phyloP scores from a whole-genome alignment of 1,284 basidiomycete species.

The Mycena sp. region DNA sequence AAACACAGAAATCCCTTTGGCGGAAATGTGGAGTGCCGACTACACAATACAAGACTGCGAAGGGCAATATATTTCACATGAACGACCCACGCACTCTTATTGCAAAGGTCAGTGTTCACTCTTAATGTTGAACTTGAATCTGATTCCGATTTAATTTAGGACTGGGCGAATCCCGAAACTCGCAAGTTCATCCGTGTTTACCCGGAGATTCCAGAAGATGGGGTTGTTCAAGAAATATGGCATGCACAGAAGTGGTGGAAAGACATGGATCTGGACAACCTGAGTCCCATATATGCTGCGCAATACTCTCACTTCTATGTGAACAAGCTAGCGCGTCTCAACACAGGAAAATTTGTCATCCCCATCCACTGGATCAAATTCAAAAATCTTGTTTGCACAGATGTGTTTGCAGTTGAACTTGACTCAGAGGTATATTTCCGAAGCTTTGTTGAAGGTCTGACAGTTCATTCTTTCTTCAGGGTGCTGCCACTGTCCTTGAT shows the following conservation, averaged over 20 bases:
- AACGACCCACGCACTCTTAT: conserved; percentile 21
- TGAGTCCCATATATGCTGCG: conserved; percentile 34
- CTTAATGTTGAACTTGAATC: background rate
- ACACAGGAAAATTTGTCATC: conserved; percentile 33
- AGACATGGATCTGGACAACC: conserved; percentile 23
- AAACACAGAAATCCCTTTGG: conserved; percentile 35
- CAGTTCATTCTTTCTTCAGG: too few relatives aligned
- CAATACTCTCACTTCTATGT: too few relatives aligned
- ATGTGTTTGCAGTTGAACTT: background rate
- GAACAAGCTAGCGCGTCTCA: conserved; percentile 34
- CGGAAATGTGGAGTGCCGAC: conserved; percentile 33
- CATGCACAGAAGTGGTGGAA: conserved; percentile 30
- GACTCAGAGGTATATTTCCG: conserved; percentile 1
- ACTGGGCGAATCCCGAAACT: conserved; percentile 28
- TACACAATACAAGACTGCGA: conserved; percentile 32
- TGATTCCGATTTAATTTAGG: conserved; percentile 2
- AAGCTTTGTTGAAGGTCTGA: too few relatives aligned
- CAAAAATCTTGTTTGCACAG: background rate
- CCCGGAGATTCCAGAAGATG: conserved; percentile 31
- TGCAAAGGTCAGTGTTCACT: conserved; percentile 21
- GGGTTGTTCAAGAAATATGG: too few relatives aligned
- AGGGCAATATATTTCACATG: too few relatives aligned
- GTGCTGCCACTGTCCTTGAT: too few relatives aligned
- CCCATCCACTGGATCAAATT: conserved; percentile 20
- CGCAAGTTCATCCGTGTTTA: conserved; percentile 32